These are phyloP conservation scores for Arachnopeziza araneosa DNA, from an alignment of 2,329 filamentous ascomycete genomes.

Conservation along the genomic window DNA sequence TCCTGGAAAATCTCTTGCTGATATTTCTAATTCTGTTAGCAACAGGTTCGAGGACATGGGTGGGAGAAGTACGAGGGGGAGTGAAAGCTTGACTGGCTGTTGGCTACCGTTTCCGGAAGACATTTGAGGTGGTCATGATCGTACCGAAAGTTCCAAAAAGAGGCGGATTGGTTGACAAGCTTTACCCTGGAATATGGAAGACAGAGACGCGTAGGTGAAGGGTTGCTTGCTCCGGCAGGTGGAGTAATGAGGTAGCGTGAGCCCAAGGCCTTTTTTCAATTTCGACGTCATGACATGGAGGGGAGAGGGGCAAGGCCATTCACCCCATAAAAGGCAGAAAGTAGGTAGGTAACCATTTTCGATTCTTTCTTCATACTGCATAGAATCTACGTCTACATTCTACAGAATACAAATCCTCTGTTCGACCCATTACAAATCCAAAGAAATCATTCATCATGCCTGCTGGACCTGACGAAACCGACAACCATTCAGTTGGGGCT, in stretches of 20 bases:
- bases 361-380: neutral
- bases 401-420: neutral
- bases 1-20: slow-evolving; percentile 94
- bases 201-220: neutral
- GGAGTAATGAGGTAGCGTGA: neutral
- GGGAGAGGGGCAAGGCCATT: neutral
- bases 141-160: neutral
- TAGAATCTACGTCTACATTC: neutral
- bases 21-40: slow-evolving; percentile 56
- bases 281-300: neutral
- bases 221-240: neutral
- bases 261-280: neutral
- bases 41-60: neutral
- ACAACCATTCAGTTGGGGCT: slow-evolving; percentile 26
- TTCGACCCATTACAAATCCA: neutral
- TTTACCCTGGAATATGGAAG: neutral
- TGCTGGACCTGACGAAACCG: slow-evolving; percentile 34
- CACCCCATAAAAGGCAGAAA: neutral
- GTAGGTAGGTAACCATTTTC: neutral
- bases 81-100: slow-evolving; percentile 73
- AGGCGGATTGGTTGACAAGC: neutral
- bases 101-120: slow-evolving; percentile 38
- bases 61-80: slow-evolving; percentile 55
- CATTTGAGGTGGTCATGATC: slow-evolving; percentile 28
- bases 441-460: slow-evolving; percentile 29